Percentiles rank a stretch among this genome's conserved stretches.
phyloP scores from a whole-genome alignment of 306 rosid species.

The Vigna nakashimae region DNA sequence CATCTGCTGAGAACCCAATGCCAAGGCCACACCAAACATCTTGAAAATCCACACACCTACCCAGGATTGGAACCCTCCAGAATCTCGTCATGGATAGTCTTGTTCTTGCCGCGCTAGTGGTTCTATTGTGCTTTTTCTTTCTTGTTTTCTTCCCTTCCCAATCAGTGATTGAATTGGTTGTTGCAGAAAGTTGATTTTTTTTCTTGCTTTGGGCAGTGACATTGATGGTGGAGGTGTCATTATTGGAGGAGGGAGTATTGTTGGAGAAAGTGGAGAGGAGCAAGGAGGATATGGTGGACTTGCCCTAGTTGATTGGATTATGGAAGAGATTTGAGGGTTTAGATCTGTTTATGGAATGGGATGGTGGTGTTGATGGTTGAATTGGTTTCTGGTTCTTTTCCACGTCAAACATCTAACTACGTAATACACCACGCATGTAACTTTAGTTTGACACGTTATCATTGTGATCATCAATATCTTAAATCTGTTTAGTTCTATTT shows the following conservation, averaged over 20 bases:
- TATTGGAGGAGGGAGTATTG: constrained; percentile 37
- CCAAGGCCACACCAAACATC: constrained; percentile 99
- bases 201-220: constrained; percentile 49
- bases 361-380: too few relatives aligned
- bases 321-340: constrained; percentile 53
- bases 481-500: too few relatives aligned
- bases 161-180: constrained; percentile 77
- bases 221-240: constrained; percentile 41
- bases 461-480: too few relatives aligned
- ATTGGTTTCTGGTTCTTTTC: too few relatives aligned
- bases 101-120: constrained; percentile 14
- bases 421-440: too few relatives aligned
- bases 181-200: constrained; percentile 71
- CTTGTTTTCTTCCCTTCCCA: constrained; percentile 74
- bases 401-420: too few relatives aligned
- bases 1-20: constrained; percentile 78
- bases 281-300: constrained; percentile 85
- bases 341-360: too few relatives aligned
- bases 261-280: constrained; percentile 71
- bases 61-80: constrained; percentile 52
- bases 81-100: constrained; percentile 42
- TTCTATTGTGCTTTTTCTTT: constrained; percentile 67
- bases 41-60: constrained; percentile 70
- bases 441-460: too few relatives aligned
- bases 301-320: constrained; percentile 75